Evolutionary conservation across 768 basidiomycete species (phyloP).

Genomic region (Suillus variegatus): DNA sequence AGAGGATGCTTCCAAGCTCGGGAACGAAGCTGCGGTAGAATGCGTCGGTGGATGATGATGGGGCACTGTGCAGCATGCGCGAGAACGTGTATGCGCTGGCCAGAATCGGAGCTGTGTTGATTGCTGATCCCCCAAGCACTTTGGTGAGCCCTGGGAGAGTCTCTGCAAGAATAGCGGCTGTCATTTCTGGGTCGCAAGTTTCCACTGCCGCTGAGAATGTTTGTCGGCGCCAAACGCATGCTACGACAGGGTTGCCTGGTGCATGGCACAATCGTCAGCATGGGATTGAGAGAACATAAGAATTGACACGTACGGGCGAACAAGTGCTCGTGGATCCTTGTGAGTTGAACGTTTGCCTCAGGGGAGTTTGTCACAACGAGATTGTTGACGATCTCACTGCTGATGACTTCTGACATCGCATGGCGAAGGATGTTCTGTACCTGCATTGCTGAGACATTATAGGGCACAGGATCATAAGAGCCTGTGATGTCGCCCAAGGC

Average conservation of each 20-base stretch:
- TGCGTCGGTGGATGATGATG: slow-evolving; percentile 54
- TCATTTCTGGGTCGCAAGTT: slow-evolving; percentile 70
- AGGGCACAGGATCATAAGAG: slow-evolving; percentile 44
- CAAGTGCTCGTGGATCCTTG: slow-evolving; percentile 86
- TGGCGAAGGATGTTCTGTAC: slow-evolving; percentile 81
- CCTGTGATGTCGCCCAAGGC: slow-evolving; percentile 60
- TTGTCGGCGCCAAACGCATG: slow-evolving; percentile 86
- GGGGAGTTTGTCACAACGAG: slow-evolving; percentile 83
- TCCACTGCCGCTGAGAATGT: slow-evolving; percentile 89
- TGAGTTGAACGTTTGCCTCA: slow-evolving; percentile 82
- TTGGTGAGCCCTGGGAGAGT: slow-evolving; percentile 66
- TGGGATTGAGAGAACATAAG: neutral
- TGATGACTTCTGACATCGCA: slow-evolving; percentile 71
- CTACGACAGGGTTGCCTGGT: slow-evolving; percentile 84
- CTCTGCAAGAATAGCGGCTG: slow-evolving; percentile 64
- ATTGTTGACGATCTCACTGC: slow-evolving; percentile 81
- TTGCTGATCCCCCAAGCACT: slow-evolving; percentile 45
- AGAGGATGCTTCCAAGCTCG: slow-evolving; percentile 73
- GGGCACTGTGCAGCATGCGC: slow-evolving; percentile 81
- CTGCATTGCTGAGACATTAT: slow-evolving; percentile 61
- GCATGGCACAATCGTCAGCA: slow-evolving; percentile 3
- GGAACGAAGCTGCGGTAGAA: slow-evolving; percentile 90
- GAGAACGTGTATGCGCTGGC: slow-evolving; percentile 79
- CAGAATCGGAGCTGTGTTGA: slow-evolving; percentile 57
- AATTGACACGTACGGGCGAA: slow-evolving; percentile 62